Percentiles rank a stretch among this genome's conserved stretches.
Conservation (phyloP, 1,284 basidiomycete species). For the Boletus austroedulis region DNA sequence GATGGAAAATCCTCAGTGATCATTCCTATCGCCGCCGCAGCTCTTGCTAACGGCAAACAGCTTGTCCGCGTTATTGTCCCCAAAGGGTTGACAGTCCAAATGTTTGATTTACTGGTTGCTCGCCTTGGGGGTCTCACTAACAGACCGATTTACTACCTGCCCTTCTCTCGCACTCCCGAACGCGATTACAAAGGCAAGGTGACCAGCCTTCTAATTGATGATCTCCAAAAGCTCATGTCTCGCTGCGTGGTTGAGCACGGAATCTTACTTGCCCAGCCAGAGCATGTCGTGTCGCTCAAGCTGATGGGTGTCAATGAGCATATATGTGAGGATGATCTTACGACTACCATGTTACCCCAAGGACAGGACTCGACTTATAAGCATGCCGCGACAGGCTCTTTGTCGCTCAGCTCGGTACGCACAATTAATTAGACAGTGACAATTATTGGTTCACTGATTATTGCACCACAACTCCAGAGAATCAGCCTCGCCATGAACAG, state of each 20-base stretch:
- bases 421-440: not conserved
- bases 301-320: not conserved
- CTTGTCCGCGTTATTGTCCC: constrained; percentile 49
- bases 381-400: not conserved
- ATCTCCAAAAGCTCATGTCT: not conserved
- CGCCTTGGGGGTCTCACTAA: constrained; percentile 45
- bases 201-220: not conserved
- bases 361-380: not conserved
- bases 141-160: constrained; percentile 31
- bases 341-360: not conserved
- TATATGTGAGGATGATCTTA: not conserved
- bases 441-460: not conserved
- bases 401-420: not conserved
- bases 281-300: not conserved
- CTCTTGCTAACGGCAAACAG: constrained; percentile 42
- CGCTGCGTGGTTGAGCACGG: constrained; percentile 38
- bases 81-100: constrained; percentile 42
- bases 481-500: not conserved
- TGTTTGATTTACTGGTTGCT: constrained; percentile 47
- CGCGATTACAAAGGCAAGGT: not conserved
- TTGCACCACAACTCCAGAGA: not conserved
- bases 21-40: constrained; percentile 42
- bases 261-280: not conserved
- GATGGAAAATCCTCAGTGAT: constrained; percentile 35
- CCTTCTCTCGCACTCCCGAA: not conserved